Conservation (phyloP, 108 stramenopile species). For the Epithemia pelagica region DNA sequence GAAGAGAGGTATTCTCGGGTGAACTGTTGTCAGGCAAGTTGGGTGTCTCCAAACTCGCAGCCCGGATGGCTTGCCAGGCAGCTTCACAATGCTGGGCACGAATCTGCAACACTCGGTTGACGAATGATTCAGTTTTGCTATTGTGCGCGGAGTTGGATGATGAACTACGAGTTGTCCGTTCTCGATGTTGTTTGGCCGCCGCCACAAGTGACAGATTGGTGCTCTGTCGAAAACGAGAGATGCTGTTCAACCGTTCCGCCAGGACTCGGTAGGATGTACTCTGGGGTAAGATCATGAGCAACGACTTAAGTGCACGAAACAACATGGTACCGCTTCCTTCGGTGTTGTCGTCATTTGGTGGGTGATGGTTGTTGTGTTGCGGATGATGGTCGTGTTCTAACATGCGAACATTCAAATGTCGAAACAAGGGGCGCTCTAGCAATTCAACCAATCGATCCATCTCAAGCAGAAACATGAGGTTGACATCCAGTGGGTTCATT, state of each 20-base stretch:
- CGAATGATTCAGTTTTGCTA: conserved; percentile 44
- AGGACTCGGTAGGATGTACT: conserved; percentile 74
- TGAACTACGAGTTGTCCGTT: not conserved
- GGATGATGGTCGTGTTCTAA: conserved; percentile 60
- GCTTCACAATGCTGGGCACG: conserved; percentile 68
- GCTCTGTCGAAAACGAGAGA: conserved; percentile 64
- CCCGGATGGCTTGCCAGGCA: conserved; percentile 66
- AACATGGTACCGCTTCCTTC: conserved; percentile 86
- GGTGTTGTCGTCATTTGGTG: not conserved
- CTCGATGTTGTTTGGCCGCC: conserved; percentile 2
- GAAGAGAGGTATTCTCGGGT: not conserved
- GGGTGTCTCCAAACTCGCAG: conserved; percentile 63
- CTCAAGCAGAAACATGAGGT: conserved; percentile 73
- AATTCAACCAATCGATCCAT: conserved; percentile 75
- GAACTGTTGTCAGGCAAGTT: not conserved
- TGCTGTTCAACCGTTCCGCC: conserved; percentile 55
- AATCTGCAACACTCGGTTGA: conserved; percentile 44
- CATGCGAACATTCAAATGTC: conserved; percentile 79
- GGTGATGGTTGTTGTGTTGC: not conserved
- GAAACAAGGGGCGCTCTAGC: conserved; percentile 79
- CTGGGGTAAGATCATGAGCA: conserved; percentile 79
- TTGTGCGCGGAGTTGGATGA: not conserved
- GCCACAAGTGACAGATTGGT: not conserved
- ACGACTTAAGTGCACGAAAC: conserved; percentile 56
- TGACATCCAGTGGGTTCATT: conserved; percentile 71